Percentiles rank a stretch among this genome's conserved stretches.
Conservation (phyloP, 208 protist genomes). For the Trypanosoma scelopori region DNA sequence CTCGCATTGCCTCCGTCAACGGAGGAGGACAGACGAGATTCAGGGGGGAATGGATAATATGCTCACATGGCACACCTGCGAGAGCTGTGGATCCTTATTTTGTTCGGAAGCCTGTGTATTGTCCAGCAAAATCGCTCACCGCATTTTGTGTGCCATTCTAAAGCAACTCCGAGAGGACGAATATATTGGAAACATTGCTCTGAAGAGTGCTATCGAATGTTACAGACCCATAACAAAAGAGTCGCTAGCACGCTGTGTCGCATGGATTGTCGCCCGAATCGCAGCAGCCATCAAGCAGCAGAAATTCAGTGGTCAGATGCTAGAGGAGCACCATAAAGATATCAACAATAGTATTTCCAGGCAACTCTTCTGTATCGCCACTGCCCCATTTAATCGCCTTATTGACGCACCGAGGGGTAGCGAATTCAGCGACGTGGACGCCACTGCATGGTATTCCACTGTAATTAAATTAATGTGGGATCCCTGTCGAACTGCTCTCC, state of each 20-base stretch:
- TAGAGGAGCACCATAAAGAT: conserved; percentile 38
- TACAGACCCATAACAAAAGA: conserved; percentile 51
- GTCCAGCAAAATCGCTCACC: conserved; percentile 34
- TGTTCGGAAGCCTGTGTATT: conserved; percentile 52
- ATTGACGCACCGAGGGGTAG: conserved; percentile 52
- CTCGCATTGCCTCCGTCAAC: conserved; percentile 64
- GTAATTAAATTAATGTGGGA: conserved; percentile 35
- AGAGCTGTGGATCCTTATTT: conserved; percentile 54
- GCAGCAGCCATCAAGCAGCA: conserved; percentile 43
- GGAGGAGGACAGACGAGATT: background rate
- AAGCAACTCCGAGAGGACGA: conserved; percentile 28
- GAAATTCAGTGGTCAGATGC: conserved; percentile 38
- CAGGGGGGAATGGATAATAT: conserved; percentile 5
- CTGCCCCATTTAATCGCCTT: conserved; percentile 67
- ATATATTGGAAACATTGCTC: background rate
- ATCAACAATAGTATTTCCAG: conserved; percentile 30
- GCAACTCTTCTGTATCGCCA: conserved; percentile 65
- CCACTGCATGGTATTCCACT: conserved; percentile 36
- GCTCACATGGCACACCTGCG: conserved; percentile 27
- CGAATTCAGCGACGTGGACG: conserved; percentile 44
- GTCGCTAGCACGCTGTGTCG: conserved; percentile 65
- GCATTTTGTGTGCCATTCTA: conserved; percentile 53
- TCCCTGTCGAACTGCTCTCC: conserved; percentile 27
- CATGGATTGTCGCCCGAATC: conserved; percentile 51
- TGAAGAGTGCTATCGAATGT: background rate